A percentile compares a stretch with the other conserved stretches of the same genome.
These are phyloP conservation scores for Mucor saturninus DNA, from an alignment of 371 early-diverging fungal genomes.

Conservation along the genomic window DNA sequence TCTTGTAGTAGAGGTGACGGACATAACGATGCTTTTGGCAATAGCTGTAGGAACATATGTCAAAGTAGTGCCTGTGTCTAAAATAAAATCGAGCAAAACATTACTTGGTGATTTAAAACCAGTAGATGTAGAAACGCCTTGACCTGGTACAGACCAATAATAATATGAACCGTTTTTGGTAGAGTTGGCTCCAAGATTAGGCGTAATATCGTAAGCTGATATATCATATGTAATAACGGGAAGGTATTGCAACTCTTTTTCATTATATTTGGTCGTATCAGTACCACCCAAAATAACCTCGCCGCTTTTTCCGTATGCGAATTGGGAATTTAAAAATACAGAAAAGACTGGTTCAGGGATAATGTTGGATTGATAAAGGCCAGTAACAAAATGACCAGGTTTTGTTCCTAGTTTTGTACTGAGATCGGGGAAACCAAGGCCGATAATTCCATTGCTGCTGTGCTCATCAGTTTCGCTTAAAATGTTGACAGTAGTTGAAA, in stretches of 20 bases:
- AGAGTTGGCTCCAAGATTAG: constrained; percentile 16
- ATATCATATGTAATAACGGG: constrained; percentile 35
- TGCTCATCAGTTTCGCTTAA: background rate
- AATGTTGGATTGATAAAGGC: constrained; percentile 9
- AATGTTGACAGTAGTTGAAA: constrained; percentile 18
- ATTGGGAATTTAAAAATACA: constrained; percentile 17
- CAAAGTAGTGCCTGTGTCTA: constrained; percentile 53
- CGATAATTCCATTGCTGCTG: constrained; percentile 39
- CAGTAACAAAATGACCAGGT: constrained; percentile 22
- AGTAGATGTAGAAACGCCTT: constrained; percentile 11
- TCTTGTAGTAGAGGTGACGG: constrained; percentile 25
- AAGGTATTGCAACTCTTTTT: constrained; percentile 22
- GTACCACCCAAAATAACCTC: constrained; percentile 42
- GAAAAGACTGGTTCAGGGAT: constrained; percentile 33
- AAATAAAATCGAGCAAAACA: constrained; percentile 33
- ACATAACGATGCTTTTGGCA: constrained; percentile 33
- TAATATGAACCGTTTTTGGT: constrained; percentile 3
- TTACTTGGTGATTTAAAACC: constrained; percentile 1
- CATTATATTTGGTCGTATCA: constrained; percentile 31
- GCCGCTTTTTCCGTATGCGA: constrained; percentile 18
- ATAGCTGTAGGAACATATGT: constrained; percentile 40
- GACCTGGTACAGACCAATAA: constrained; percentile 25
- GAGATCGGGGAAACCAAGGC: constrained; percentile 30
- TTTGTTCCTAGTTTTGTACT: constrained; percentile 8
- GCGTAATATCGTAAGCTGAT: background rate